Base-by-base conservation (phyloP, 148 eudicot genomes). In the Rhododendron ferrugineum region DNA sequence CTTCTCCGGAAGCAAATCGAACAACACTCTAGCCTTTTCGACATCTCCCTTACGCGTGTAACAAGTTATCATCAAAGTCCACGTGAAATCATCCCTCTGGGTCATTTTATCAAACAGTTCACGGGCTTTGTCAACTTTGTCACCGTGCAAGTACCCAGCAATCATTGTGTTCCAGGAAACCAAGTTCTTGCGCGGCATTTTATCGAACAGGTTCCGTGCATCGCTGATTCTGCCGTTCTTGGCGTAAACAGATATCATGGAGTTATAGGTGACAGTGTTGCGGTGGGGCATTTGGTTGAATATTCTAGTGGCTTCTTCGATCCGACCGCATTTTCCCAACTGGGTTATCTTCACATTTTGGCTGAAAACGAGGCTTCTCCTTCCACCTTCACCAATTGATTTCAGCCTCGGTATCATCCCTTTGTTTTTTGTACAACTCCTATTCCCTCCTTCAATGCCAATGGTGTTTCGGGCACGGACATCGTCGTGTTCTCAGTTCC, bases 101-200 rank as follows among this genome's bases (percentile, higher is more conserved):
- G 84, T 46, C 88, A 90, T 64, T 11, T 72, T 60, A 88, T 80
- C 85, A 78, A 92, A 92, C 83, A 92, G 81, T 54, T 85, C 83
- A 89, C 86, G 78, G 64, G 92, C 90, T 49, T 89, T 87, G 8
- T 82, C 66, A 23, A 89, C 79, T 83, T 84, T 52, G 52, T 88
- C 91, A 81, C 54, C 75, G 40, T 86, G 90, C 23, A 87, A 37
- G 78, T 87, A 92, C 23, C 90, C 93, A 11, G 91, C 85, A 20
- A 92, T 88, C 90, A 91, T 90, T 46, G 87, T 58, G 75, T 90
- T 91, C 91, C 92, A 92, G 23, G 89, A 88, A 30, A 90, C 90
- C 16, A 77, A 84, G 42, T 77, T 84, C 42, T 36, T 74, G 0
- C 44, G 1, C 3, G 56, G 75, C 86, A 76, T 84, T 84, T 58